A percentile compares a stretch with the other conserved stretches of the same genome.
Conservation (phyloP, 495 filamentous ascomycete species). For the Lindgomyces ingoldianus region DNA sequence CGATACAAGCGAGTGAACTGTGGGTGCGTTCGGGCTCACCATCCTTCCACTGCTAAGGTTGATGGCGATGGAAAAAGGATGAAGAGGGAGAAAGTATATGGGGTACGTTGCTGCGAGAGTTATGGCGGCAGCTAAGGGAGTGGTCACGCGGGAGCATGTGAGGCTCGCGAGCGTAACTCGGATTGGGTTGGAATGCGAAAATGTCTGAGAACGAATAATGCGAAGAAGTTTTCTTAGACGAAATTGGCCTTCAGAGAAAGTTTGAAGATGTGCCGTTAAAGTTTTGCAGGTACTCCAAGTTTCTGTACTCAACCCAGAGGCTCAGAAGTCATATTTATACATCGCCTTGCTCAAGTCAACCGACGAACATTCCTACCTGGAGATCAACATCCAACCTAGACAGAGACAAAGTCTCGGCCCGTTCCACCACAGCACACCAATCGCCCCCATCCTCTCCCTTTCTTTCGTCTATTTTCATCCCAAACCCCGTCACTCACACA, state of each 20-base stretch:
- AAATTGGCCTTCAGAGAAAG: neutral
- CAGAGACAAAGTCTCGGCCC: constrained; percentile 8
- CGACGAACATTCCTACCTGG: constrained; percentile 11
- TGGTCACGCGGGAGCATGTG: constrained; percentile 13
- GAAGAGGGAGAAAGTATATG: constrained; percentile 35
- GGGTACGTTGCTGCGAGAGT: constrained; percentile 30
- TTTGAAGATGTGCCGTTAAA: neutral
- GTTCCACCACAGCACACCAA: constrained; percentile 10
- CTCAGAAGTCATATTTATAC: constrained; percentile 20
- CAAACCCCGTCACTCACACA: constrained; percentile 8
- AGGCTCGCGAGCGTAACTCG: constrained; percentile 6
- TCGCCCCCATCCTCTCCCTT: neutral
- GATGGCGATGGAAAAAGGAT: constrained; percentile 35
- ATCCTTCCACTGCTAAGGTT: constrained; percentile 17
- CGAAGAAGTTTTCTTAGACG: neutral
- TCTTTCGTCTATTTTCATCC: constrained; percentile 30
- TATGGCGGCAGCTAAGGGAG: constrained; percentile 7
- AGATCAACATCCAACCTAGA: constrained; percentile 8
- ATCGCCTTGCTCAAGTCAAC: constrained; percentile 5
- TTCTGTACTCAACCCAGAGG: neutral
- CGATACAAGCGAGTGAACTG: constrained; percentile 13
- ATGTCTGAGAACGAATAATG: neutral
- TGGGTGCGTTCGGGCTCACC: constrained; percentile 4
- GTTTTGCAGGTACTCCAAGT: constrained; percentile 4
- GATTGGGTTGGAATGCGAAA: neutral